These are phyloP conservation scores for Mycena vulgaris DNA, from an alignment of 768 basidiomycete species.

Conservation along the genomic window DNA sequence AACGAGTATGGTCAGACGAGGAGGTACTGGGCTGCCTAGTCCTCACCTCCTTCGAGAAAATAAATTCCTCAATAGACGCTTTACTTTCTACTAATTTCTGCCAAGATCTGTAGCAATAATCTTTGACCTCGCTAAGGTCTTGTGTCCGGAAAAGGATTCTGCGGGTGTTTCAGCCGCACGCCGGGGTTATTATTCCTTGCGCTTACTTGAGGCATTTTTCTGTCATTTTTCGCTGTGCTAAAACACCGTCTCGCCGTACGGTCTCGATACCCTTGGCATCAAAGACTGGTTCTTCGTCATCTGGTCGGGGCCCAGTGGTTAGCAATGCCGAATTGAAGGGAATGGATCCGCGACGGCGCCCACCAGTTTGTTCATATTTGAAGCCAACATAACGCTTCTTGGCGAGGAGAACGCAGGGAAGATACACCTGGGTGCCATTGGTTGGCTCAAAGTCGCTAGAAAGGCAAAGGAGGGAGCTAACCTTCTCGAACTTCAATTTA, in stretches of 20 bases:
- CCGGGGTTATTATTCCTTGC: neutral
- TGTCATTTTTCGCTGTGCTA: slow-evolving; percentile 93
- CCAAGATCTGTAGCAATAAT: slow-evolving; percentile 90
- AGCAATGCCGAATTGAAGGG: too few relatives aligned
- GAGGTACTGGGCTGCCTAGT: slow-evolving; percentile 51
- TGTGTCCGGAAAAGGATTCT: slow-evolving; percentile 94
- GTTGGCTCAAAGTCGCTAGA: neutral
- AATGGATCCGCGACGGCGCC: too few relatives aligned
- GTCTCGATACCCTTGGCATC: slow-evolving; percentile 99
- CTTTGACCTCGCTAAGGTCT: slow-evolving; percentile 91
- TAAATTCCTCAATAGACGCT: slow-evolving; percentile 92
- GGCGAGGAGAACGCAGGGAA: slow-evolving; percentile 95
- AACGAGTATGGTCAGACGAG: neutral
- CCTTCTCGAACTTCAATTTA: slow-evolving; percentile 99
- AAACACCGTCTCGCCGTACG: slow-evolving; percentile 91
- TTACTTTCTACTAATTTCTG: slow-evolving; percentile 85
- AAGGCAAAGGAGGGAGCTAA: slow-evolving; percentile 44
- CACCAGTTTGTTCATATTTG: slow-evolving; percentile 94
- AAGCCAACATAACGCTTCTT: slow-evolving; percentile 99
- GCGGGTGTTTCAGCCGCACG: slow-evolving; percentile 12
- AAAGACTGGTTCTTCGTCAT: slow-evolving; percentile 84
- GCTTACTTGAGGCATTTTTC: slow-evolving; percentile 90
- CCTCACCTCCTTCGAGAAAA: slow-evolving; percentile 93
- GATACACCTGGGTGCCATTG: slow-evolving; percentile 84
- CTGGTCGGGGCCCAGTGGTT: too few relatives aligned